Conservation (phyloP, 2,329 filamentous ascomycete genomes). For the Diaporthe helianthi region DNA sequence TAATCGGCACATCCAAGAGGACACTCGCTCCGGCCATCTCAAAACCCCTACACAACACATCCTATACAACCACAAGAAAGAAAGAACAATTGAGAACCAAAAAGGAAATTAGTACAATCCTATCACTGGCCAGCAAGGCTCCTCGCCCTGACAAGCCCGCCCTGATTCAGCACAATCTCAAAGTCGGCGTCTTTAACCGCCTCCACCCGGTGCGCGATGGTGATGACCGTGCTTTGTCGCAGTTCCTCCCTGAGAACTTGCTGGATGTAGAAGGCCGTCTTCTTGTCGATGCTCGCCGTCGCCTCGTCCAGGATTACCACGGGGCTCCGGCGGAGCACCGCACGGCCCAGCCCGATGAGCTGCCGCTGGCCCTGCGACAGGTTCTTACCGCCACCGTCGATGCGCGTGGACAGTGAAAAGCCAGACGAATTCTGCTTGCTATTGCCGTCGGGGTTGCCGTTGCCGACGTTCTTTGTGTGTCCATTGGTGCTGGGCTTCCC, state of each 20-base stretch:
- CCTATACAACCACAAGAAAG: neutral
- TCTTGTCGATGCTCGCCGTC: slow-evolving; percentile 67
- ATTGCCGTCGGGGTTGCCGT: slow-evolving; percentile 50
- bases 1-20: neutral
- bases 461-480: neutral
- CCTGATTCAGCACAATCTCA: slow-evolving; percentile 60
- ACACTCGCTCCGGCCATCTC: neutral
- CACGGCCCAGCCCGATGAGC: slow-evolving; percentile 65
- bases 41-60: neutral
- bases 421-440: slow-evolving; percentile 22
- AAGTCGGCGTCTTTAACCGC: slow-evolving; percentile 66
- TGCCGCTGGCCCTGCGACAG: slow-evolving; percentile 69
- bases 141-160: slow-evolving; percentile 52
- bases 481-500: slow-evolving; percentile 35
- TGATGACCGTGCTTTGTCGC: slow-evolving; percentile 64
- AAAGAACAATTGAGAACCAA: neutral
- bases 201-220: slow-evolving; percentile 70
- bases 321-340: slow-evolving; percentile 65
- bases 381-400: slow-evolving; percentile 67
- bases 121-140: neutral
- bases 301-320: slow-evolving; percentile 71
- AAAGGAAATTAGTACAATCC: neutral
- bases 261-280: slow-evolving; percentile 65
- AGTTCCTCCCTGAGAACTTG: slow-evolving; percentile 63
- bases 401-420: slow-evolving; percentile 56